Evolutionary conservation across 202 grass and related monocot genomes (phyloP), one percentile per base, ranked within the genome.

Genomic region (Cymbopogon flexuosus): DNA sequence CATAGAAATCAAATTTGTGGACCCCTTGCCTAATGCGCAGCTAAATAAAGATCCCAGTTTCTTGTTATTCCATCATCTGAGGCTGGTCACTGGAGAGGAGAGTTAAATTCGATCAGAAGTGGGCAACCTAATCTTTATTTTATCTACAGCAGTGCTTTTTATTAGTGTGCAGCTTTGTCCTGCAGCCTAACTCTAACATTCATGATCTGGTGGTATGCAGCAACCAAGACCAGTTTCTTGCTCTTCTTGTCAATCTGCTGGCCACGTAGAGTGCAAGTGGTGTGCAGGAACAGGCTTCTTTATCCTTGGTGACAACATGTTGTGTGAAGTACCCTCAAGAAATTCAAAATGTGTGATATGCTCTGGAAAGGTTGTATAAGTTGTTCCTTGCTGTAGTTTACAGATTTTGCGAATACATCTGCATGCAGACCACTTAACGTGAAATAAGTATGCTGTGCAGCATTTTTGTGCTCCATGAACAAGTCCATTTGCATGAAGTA

Each of bases 211-310:
- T 75, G 58, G 65, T 78, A 65, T 92, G 70, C 90, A 98, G 95
- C 95, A 98, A 93, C 90, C 92, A 70, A 91, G 63, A 76, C 95
- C 92, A 14, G 78, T 87, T 76, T 83, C 90, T 47, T 98, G 95
- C 89, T 93, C 90, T n/a, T 86, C 92, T 30, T 94, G 90, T 33
- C 72, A 87, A 77, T 91, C 92, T n/a, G 89, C 88, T 81, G 95
- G 95, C 31, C 79, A 89, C 35, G 88, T 87, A 66, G 92, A 98
- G 81, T 98, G 92, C 84, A 90, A 93, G 72, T 98, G 95, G 95
- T 98, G 92, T 56, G 49, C 79, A 4, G 92, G 95, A 42, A 98
- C 95, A 31, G 92, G 95, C 24, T 98, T 98, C 73, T 98, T 98
- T 76, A 98, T 98, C 79, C 92, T 98, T 34, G 90, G 95, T 57